phyloP scores from a whole-genome alignment of 2,329 filamentous ascomycete genomes.

The Monilinia fructigena region DNA sequence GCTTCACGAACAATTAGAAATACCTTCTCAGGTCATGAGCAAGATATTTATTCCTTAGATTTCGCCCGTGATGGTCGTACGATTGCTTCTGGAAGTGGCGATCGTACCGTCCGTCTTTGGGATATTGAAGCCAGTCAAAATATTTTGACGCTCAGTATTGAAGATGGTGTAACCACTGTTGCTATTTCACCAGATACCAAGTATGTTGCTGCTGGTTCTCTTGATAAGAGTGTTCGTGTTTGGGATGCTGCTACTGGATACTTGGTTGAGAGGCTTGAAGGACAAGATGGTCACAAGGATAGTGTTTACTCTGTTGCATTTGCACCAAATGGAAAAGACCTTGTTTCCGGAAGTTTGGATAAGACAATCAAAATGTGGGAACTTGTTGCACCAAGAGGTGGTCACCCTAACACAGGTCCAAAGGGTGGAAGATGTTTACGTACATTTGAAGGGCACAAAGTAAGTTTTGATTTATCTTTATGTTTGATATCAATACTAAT shows the following conservation, averaged over 20 bases:
- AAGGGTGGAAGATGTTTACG: slow-evolving; percentile 92
- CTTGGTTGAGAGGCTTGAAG: slow-evolving; percentile 87
- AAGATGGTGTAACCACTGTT: slow-evolving; percentile 96
- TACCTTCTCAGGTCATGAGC: slow-evolving; percentile 94
- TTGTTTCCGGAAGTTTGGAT: slow-evolving; percentile 92
- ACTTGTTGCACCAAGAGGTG: slow-evolving; percentile 68
- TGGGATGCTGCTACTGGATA: slow-evolving; percentile 89
- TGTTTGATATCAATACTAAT: slow-evolving; percentile 27
- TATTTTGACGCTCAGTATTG: slow-evolving; percentile 83
- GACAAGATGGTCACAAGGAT: slow-evolving; percentile 91
- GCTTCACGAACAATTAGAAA: slow-evolving; percentile 78
- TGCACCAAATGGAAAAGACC: slow-evolving; percentile 85
- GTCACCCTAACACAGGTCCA: slow-evolving; percentile 62
- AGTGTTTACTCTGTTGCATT: slow-evolving; percentile 97
- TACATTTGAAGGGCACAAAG: slow-evolving; percentile 95
- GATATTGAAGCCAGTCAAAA: slow-evolving; percentile 84
- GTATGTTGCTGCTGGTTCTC: slow-evolving; percentile 88
- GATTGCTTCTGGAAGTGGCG: slow-evolving; percentile 93
- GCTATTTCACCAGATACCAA: slow-evolving; percentile 95
- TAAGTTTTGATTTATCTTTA: slow-evolving; percentile 45
- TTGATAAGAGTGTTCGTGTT: slow-evolving; percentile 96
- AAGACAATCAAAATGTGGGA: slow-evolving; percentile 99
- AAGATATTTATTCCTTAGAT: slow-evolving; percentile 96
- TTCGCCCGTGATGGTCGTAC: slow-evolving; percentile 91
- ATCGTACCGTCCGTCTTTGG: slow-evolving; percentile 93